Evolutionary conservation across 2,329 filamentous ascomycete species (phyloP), one percentile per base, ranked within the genome.

Genomic region (Myriosclerotinia curreyana): DNA sequence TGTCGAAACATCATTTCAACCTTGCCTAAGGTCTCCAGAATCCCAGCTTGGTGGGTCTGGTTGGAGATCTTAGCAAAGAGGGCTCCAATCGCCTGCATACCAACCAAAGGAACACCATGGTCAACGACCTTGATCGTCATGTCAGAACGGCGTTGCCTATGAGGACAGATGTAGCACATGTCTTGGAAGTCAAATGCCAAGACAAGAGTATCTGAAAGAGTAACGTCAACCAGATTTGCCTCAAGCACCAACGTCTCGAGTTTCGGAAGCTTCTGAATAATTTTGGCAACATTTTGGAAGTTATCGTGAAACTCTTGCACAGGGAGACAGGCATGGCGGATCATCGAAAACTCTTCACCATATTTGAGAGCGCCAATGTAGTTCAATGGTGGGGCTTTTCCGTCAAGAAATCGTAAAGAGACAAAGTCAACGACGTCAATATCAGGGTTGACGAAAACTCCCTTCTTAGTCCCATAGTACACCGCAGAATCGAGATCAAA

Each of bases 41-140:
- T 38, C 12, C 50, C 40, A 36, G 60, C 60, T 48, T 38, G 25
- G 17, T 62, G 31, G 9, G 31, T 48, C 17, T 15, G 17, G 22
- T 38, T 28, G 50, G 50, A 34, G 17, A 62, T 25, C 5, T 36
- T 34, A 15, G 42, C 28, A 40, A 62, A 62, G 0, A 62, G 38
- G 3, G 28, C 11, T 4, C 1, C 28, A 15, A 56, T 48, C 5
- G 60, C 60, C 2, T 20, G 31, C 11, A 17, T 25, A 40, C 60
- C 60, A 28, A 36, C 20, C 1, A 62, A 25, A 20, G 22, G 15
- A 22, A 7, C 3, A 17, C 22, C 38, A 7, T n/a, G 14, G 15
- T 25, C 4, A 20, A 36, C 49, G 38, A 56, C 38, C 34, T 38
- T 48, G 2, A 62, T 62, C n/a, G 34, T 36, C 60, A 62, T 62